phyloP scores from a whole-genome alignment of 257 asterid genomes.

The Nicotiana obtusifolia region DNA sequence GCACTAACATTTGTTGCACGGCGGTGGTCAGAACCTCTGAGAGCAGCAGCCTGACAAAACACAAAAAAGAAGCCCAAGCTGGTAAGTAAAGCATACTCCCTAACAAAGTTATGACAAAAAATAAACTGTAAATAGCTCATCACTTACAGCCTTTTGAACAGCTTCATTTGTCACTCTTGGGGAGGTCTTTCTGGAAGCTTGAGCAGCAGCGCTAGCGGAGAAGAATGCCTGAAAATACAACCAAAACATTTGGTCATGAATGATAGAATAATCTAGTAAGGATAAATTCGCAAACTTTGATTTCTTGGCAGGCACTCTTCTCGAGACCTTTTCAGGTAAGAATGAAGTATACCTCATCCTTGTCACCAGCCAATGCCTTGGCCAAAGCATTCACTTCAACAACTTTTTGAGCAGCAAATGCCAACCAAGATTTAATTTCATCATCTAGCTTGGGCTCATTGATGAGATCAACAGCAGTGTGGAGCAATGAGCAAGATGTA shows the following conservation, averaged over 20 bases:
- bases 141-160: slow-evolving; percentile 94
- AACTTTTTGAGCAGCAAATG: slow-evolving; percentile 91
- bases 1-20: slow-evolving; percentile 88
- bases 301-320: not conserved
- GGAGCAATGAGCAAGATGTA: slow-evolving; percentile 83
- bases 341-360: slow-evolving; percentile 60
- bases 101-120: no score
- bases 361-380: slow-evolving; percentile 77
- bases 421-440: slow-evolving; percentile 96
- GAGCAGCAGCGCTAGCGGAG: slow-evolving; percentile 82
- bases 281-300: not conserved
- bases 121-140: not conserved
- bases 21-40: slow-evolving; percentile 94
- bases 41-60: slow-evolving; percentile 58
- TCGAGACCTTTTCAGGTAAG: not conserved
- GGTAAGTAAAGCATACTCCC: no score
- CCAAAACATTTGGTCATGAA: not conserved
- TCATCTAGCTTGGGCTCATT: slow-evolving; percentile 82
- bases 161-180: slow-evolving; percentile 87
- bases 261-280: no score
- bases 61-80: no score
- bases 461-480: slow-evolving; percentile 88
- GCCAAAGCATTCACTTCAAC: slow-evolving; percentile 91
- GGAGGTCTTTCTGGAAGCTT: slow-evolving; percentile 88
- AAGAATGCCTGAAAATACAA: slow-evolving; percentile 54